Percentiles rank a stretch among this genome's conserved stretches.
Evolutionary conservation across 768 basidiomycete species (phyloP).

Genomic region (Serpula lacrymans): DNA sequence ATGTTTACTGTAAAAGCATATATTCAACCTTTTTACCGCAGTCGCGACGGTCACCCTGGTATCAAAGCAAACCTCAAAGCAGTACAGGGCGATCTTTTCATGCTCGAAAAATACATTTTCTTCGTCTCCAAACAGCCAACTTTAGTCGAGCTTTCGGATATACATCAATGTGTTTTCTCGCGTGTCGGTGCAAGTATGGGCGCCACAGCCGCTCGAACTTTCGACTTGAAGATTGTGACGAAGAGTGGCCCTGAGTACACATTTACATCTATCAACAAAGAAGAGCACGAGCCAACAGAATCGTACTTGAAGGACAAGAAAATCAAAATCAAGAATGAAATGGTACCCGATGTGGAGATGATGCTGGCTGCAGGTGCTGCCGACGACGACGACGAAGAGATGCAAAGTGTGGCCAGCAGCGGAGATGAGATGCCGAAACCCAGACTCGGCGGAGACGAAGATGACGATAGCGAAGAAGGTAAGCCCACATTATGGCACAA

Average conservation of each 20-base stretch:
- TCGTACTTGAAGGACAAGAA: slow-evolving; percentile 88
- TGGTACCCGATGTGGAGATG: slow-evolving; percentile 83
- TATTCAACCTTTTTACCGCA: slow-evolving; percentile 23
- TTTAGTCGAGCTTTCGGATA: slow-evolving; percentile 85
- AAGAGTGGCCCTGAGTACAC: slow-evolving; percentile 82
- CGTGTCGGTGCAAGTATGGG: slow-evolving; percentile 86
- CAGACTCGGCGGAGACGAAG: slow-evolving; percentile 50
- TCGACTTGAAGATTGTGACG: slow-evolving; percentile 88
- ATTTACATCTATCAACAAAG: slow-evolving; percentile 94
- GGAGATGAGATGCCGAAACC: slow-evolving; percentile 58
- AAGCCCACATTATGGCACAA: slow-evolving; percentile 14
- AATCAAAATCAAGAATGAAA: slow-evolving; percentile 92
- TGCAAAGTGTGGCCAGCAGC: slow-evolving; percentile 76
- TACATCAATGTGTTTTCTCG: slow-evolving; percentile 89
- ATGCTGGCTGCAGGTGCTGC: slow-evolving; percentile 61
- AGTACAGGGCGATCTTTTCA: slow-evolving; percentile 92
- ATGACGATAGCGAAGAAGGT: slow-evolving; percentile 80
- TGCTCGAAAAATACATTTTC: slow-evolving; percentile 96
- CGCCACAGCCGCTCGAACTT: slow-evolving; percentile 82
- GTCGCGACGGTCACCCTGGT: slow-evolving; percentile 87
- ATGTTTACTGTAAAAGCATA: not conserved
- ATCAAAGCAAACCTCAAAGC: slow-evolving; percentile 98
- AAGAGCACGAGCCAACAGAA: slow-evolving; percentile 87
- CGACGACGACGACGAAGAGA: slow-evolving; percentile 77
- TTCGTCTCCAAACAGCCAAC: slow-evolving; percentile 96